Evolutionary conservation across 129 eudicot species (phyloP).

Genomic region (Silybum marianum): DNA sequence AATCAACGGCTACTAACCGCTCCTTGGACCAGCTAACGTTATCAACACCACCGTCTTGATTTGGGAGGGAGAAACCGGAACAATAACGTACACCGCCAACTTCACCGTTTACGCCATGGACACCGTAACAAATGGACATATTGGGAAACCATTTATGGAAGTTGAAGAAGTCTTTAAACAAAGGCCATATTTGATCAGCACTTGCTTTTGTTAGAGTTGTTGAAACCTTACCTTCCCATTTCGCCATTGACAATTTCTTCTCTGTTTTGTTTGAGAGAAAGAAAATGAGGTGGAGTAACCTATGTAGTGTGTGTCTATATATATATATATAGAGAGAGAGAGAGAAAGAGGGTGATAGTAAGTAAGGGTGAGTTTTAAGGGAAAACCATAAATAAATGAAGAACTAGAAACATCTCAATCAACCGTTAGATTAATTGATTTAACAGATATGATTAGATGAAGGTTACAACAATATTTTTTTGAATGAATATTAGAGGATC

Average conservation of each 20-base stretch:
- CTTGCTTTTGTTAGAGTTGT: conserved; percentile 46
- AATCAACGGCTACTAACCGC: conserved; percentile 55
- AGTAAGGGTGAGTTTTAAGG: no score
- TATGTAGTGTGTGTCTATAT: background rate
- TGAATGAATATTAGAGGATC: no score
- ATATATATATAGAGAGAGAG: no score
- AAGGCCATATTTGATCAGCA: conserved; percentile 57
- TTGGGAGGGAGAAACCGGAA: conserved; percentile 46
- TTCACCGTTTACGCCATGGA: conserved; percentile 62
- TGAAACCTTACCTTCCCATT: conserved; percentile 70
- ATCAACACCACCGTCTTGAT: conserved; percentile 20
- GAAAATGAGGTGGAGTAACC: background rate
- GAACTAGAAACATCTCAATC: no score
- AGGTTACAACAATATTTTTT: no score
- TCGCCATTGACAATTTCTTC: conserved; percentile 26
- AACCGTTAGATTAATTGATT: no score
- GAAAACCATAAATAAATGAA: no score
- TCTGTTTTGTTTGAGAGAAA: background rate
- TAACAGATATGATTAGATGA: no score
- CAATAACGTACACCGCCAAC: conserved; percentile 60
- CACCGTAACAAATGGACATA: conserved; percentile 54
- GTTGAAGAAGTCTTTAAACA: conserved; percentile 64
- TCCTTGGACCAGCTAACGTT: conserved; percentile 62
- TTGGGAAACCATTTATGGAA: conserved; percentile 66
- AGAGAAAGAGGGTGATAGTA: no score